These are phyloP conservation scores for Clonostachys byssicola DNA, from an alignment of 2,329 filamentous ascomycete genomes.

Conservation along the genomic window DNA sequence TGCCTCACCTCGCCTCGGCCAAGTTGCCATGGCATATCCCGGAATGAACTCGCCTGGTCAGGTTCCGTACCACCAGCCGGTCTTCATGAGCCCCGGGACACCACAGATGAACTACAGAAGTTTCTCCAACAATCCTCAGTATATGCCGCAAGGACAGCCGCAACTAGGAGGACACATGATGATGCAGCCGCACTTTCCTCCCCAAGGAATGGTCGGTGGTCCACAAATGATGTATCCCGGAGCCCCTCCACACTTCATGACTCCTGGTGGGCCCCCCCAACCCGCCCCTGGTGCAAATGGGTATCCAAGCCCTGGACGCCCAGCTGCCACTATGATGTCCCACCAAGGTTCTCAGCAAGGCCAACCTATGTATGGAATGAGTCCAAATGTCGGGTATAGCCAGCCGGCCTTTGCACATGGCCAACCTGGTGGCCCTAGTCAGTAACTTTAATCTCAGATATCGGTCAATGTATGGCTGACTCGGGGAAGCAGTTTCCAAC, in stretches of 20 bases:
- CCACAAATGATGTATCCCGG: constrained; percentile 84
- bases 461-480: constrained; percentile 24
- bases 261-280: constrained; percentile 49
- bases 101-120: constrained; percentile 71
- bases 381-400: constrained; percentile 68
- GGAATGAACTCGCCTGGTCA: constrained; percentile 67
- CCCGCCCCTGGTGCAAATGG: constrained; percentile 65
- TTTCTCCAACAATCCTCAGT: constrained; percentile 67
- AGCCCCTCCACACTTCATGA: constrained; percentile 60
- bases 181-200: constrained; percentile 72
- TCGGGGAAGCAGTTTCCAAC: constrained; percentile 47
- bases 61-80: constrained; percentile 67
- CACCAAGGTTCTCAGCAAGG: constrained; percentile 93
- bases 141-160: constrained; percentile 64
- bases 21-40: constrained; percentile 65
- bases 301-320: constrained; percentile 83
- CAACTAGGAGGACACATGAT: constrained; percentile 79
- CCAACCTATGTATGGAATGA: constrained; percentile 74
- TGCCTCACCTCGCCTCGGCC: constrained; percentile 75
- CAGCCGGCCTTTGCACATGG: constrained; percentile 70
- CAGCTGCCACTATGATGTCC: constrained; percentile 83
- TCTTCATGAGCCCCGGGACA: constrained; percentile 66
- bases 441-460: constrained; percentile 31
- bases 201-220: constrained; percentile 64
- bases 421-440: constrained; percentile 65